A percentile compares a stretch with the other conserved stretches of the same genome.
phyloP scores from a whole-genome alignment of 108 stramenopile species.

The Discostella stelligeroides region DNA sequence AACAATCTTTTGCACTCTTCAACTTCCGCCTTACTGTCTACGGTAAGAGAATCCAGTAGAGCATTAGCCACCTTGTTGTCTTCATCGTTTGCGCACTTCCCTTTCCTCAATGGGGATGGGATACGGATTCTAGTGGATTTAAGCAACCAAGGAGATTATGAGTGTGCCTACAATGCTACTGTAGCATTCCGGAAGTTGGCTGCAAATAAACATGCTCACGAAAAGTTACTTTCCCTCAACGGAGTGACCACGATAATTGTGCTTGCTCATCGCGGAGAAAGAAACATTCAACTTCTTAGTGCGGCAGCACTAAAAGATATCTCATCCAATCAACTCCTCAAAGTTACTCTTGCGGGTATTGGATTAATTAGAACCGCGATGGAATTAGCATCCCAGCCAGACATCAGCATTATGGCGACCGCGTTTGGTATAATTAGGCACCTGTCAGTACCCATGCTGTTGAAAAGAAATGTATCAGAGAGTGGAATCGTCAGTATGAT shows the following conservation, averaged over 20 bases:
- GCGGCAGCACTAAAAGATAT: conserved; percentile 79
- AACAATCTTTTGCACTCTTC: conserved; percentile 60
- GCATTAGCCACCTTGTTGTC: conserved; percentile 60
- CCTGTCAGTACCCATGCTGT: conserved; percentile 57
- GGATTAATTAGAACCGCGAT: conserved; percentile 60
- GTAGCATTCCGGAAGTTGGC: conserved; percentile 74
- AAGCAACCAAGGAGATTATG: conserved; percentile 58
- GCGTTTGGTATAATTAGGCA: conserved; percentile 66
- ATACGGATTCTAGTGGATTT: conserved; percentile 55
- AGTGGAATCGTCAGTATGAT: conserved; percentile 62
- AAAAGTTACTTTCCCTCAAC: conserved; percentile 60
- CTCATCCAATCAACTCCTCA: conserved; percentile 67
- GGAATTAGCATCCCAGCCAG: conserved; percentile 51
- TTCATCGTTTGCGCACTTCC: conserved; percentile 36
- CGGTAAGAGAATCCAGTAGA: conserved; percentile 71
- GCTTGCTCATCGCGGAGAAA: conserved; percentile 40
- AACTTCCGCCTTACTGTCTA: conserved; percentile 54
- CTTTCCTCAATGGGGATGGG: conserved; percentile 65
- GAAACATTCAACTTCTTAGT: conserved; percentile 61
- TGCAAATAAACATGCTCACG: conserved; percentile 59
- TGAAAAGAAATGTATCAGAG: conserved; percentile 66
- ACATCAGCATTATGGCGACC: conserved; percentile 58
- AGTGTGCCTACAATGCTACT: conserved; percentile 69
- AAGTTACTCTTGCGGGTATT: conserved; percentile 63
- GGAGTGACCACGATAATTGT: conserved; percentile 59